A percentile compares a stretch with the other conserved stretches of the same genome.
Evolutionary conservation across 169 alveolate genomes (phyloP).

Genomic region (Plasmodium yoelii): DNA sequence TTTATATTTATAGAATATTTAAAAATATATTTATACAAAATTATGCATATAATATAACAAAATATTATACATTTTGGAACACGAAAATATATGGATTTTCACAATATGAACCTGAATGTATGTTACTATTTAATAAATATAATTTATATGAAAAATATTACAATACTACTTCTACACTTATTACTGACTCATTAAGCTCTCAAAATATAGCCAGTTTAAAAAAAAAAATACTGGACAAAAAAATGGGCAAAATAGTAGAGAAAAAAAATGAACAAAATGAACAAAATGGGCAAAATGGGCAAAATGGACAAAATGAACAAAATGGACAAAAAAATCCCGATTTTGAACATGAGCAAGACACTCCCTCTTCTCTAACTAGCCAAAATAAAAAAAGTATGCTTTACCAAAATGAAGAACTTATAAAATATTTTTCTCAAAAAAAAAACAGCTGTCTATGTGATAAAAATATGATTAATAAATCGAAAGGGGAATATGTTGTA

Average conservation of each 20-base stretch:
- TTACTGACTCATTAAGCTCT: background rate
- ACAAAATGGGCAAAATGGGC: no score
- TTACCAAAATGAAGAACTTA: conserved; percentile 12
- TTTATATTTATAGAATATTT: conserved; percentile 52
- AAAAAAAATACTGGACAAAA: background rate
- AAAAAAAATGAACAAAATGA: no score
- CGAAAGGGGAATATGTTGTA: conserved; percentile 65
- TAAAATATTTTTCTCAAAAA: conserved; percentile 23
- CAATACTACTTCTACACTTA: background rate
- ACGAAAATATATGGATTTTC: conserved; percentile 42
- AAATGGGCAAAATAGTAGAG: no score
- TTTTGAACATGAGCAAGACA: background rate
- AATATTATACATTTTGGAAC: conserved; percentile 73
- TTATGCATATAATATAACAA: conserved; percentile 53
- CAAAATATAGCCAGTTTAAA: background rate
- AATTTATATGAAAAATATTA: conserved; percentile 36
- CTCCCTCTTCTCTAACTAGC: background rate
- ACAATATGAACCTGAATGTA: conserved; percentile 75
- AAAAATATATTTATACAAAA: conserved; percentile 61
- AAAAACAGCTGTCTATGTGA: conserved; percentile 44
- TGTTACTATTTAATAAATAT: conserved; percentile 50
- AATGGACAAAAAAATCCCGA: no score
- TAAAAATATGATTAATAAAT: conserved; percentile 38
- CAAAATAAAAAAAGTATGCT: background rate
- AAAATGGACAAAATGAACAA: no score